These are phyloP conservation scores for Ormosia semicastrata DNA, from an alignment of 306 rosid species.

Conservation along the genomic window DNA sequence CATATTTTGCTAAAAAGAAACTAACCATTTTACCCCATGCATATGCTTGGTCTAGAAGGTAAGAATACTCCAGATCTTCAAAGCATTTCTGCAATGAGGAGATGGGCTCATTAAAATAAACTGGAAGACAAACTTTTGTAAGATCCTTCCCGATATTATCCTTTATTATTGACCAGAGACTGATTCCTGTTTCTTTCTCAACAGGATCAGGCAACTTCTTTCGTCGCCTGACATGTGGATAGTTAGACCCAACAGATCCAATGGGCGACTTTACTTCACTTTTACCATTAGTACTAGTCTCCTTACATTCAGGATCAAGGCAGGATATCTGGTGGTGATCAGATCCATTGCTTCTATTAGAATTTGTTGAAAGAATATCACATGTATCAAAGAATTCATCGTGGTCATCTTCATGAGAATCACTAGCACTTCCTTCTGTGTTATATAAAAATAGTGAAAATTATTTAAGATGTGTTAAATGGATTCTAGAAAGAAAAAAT, in stretches of 20 bases:
- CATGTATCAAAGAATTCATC: slow-evolving; percentile 70
- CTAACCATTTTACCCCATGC: slow-evolving; percentile 74
- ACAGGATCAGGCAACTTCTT: slow-evolving; percentile 77
- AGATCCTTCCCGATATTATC: slow-evolving; percentile 84
- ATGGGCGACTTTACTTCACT: slow-evolving; percentile 38
- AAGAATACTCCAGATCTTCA: slow-evolving; percentile 72
- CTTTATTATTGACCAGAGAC: slow-evolving; percentile 83
- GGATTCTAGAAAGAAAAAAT: not conserved
- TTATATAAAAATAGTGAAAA: not conserved
- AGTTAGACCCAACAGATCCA: slow-evolving; percentile 42
- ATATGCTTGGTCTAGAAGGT: slow-evolving; percentile 66
- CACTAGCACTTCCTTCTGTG: slow-evolving; percentile 65
- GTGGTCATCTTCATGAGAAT: not conserved
- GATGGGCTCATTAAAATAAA: slow-evolving; percentile 71
- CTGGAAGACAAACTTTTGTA: slow-evolving; percentile 75
- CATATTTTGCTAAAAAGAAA: not conserved
- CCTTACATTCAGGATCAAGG: slow-evolving; percentile 54
- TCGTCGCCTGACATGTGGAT: slow-evolving; percentile 54
- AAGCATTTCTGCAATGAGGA: slow-evolving; percentile 71
- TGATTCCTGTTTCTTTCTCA: slow-evolving; percentile 69
- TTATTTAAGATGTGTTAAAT: not conserved
- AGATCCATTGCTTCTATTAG: slow-evolving; percentile 56
- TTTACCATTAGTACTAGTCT: slow-evolving; percentile 41
- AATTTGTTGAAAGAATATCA: slow-evolving; percentile 65
- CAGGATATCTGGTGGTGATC: not conserved